phyloP scores from a whole-genome alignment of 1,284 basidiomycete species.

The Leccinum laetum region DNA sequence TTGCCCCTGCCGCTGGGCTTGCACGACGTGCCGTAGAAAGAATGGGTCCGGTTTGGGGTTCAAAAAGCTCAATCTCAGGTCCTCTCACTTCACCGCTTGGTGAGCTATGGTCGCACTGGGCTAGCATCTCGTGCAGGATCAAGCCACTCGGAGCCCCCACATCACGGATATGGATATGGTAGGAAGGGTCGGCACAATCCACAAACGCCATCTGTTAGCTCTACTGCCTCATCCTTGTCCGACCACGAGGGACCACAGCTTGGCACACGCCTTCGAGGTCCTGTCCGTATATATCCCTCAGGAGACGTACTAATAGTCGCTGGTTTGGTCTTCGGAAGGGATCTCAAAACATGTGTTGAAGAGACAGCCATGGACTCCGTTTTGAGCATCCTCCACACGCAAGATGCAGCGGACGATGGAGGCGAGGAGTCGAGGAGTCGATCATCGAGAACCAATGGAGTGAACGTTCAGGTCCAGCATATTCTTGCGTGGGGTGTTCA shows the following conservation, averaged over 20 bases:
- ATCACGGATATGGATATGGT: conserved; percentile 11
- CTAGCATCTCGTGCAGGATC: conserved; percentile 39
- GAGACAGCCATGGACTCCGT: conserved; percentile 54
- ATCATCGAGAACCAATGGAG: conserved; percentile 18
- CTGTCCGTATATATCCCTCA: conserved; percentile 40
- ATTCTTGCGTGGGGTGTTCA: conserved; percentile 76
- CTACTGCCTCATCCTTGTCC: conserved; percentile 50
- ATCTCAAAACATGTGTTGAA: conserved; percentile 54
- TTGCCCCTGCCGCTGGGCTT: conserved; percentile 69
- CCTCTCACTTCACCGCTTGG: conserved; percentile 41
- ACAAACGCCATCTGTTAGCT: conserved; percentile 55
- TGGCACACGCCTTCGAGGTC: conserved; percentile 55
- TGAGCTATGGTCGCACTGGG: conserved; percentile 27
- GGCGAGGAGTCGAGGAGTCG: conserved; percentile 15
- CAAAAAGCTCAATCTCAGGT: conserved; percentile 43
- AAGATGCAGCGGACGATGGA: conserved; percentile 18
- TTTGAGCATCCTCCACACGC: conserved; percentile 20
- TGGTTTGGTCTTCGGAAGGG: conserved; percentile 66
- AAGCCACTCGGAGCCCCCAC: conserved; percentile 28
- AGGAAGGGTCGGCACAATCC: conserved; percentile 51
- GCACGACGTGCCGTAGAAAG: conserved; percentile 78
- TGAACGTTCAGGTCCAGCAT: conserved; percentile 50
- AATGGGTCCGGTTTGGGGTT: conserved; percentile 63
- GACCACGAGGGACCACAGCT: conserved; percentile 59
- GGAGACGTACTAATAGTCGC: conserved; percentile 31